These are phyloP conservation scores for Penicillium aurantiogriseum DNA, from an alignment of 2,329 filamentous ascomycete genomes.

Conservation along the genomic window DNA sequence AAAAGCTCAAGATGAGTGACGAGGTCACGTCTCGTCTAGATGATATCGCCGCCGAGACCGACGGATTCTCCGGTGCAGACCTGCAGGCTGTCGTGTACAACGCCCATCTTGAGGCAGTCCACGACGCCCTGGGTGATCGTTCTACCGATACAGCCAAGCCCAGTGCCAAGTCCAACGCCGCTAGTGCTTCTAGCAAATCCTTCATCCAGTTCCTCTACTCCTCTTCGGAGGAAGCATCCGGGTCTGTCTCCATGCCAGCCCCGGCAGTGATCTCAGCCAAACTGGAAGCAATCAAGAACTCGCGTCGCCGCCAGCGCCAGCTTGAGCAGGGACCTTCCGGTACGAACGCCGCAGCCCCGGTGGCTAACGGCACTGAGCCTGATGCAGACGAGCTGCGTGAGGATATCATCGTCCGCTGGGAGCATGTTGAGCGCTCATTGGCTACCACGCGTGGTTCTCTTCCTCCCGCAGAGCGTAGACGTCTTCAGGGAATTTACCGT, in stretches of 20 bases:
- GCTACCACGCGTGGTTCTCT: slow-evolving; percentile 79
- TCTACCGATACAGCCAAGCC: slow-evolving; percentile 42
- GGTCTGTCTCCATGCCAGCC: slow-evolving; percentile 65
- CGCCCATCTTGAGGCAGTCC: slow-evolving; percentile 93
- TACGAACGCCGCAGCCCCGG: slow-evolving; percentile 11
- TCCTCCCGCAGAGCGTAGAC: slow-evolving; percentile 69
- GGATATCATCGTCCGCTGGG: slow-evolving; percentile 81
- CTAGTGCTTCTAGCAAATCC: slow-evolving; percentile 38
- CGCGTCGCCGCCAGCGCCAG: slow-evolving; percentile 63
- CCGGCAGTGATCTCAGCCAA: slow-evolving; percentile 78
- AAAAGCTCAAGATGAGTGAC: slow-evolving; percentile 71
- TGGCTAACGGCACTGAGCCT: slow-evolving; percentile 25
- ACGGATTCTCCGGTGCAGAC: slow-evolving; percentile 92
- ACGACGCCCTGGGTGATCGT: slow-evolving; percentile 73
- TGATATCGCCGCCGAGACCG: slow-evolving; percentile 76
- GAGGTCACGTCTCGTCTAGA: slow-evolving; percentile 63
- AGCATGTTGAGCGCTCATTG: slow-evolving; percentile 76
- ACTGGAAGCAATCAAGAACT: slow-evolving; percentile 72
- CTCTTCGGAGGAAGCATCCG: slow-evolving; percentile 51
- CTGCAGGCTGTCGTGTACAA: slow-evolving; percentile 94
- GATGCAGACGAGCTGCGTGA: slow-evolving; percentile 42
- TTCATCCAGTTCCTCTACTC: slow-evolving; percentile 87
- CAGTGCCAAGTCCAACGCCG: slow-evolving; percentile 30
- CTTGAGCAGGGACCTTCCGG: slow-evolving; percentile 39
- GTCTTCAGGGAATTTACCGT: slow-evolving; percentile 77